A percentile compares a stretch with the other conserved stretches of the same genome.
These are phyloP conservation scores for Dalechampia spathulata DNA, from an alignment of 441 rosid genomes.

Conservation along the genomic window DNA sequence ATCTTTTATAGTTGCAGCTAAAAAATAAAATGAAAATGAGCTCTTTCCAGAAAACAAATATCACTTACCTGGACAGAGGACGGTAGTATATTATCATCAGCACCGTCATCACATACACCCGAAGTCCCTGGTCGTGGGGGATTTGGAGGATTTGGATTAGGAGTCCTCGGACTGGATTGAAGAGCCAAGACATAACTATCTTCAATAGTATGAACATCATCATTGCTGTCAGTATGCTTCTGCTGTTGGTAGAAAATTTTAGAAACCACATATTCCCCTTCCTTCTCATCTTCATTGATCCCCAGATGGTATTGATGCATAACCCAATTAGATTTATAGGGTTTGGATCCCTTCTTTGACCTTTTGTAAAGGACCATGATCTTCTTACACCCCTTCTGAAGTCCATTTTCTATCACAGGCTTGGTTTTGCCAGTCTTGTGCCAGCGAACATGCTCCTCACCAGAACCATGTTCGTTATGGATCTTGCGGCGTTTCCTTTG, in stretches of 20 bases:
- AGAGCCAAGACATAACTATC: conserved; percentile 30
- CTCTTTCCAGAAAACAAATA: not conserved
- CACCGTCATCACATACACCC: conserved; percentile 28
- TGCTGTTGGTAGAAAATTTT: conserved; percentile 60
- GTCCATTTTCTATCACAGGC: conserved; percentile 48
- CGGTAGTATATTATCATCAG: conserved; percentile 22
- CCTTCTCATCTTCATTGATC: conserved; percentile 57
- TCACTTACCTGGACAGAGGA: conserved; percentile 29
- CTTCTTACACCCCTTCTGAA: conserved; percentile 74
- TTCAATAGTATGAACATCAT: conserved; percentile 24
- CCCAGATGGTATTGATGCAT: conserved; percentile 94
- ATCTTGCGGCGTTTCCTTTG: conserved; percentile 88
- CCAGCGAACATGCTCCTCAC: conserved; percentile 77
- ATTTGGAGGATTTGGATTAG: conserved; percentile 50
- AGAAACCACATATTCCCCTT: conserved; percentile 71
- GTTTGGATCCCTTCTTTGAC: conserved; percentile 59
- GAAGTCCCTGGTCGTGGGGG: conserved; percentile 40
- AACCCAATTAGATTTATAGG: conserved; percentile 78
- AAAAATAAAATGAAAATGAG: not conserved
- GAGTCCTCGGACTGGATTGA: conserved; percentile 55
- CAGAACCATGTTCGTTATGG: conserved; percentile 28
- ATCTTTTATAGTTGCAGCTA: not conserved
- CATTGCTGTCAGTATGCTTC: conserved; percentile 36
- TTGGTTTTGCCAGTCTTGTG: conserved; percentile 96
- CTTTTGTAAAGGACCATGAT: conserved; percentile 85